Percentiles rank a stretch among this genome's conserved stretches.
These are phyloP conservation scores for Fraxinus greggii DNA, from an alignment of 305 asterid genomes.

Conservation along the genomic window DNA sequence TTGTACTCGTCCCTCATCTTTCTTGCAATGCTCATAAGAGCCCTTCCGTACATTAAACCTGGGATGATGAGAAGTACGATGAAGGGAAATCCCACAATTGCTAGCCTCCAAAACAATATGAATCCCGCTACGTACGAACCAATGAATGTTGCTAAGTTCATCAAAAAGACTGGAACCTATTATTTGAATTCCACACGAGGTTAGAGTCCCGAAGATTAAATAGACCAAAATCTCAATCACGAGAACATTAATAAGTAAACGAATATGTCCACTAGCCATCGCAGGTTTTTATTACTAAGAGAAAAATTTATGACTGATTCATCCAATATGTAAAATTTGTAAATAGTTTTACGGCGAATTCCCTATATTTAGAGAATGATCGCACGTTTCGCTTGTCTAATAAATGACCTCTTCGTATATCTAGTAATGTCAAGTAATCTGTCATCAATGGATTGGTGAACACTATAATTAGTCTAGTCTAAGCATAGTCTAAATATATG, in stretches of 20 bases:
- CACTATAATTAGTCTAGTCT: too few relatives aligned
- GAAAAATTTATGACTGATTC: too few relatives aligned
- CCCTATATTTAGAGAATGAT: too few relatives aligned
- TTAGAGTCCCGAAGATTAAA: neutral
- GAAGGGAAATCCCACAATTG: constrained; percentile 79
- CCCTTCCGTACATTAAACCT: constrained; percentile 82
- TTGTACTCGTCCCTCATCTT: constrained; percentile 63
- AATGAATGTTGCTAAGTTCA: constrained; percentile 67
- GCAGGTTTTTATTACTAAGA: too few relatives aligned
- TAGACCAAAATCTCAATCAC: neutral
- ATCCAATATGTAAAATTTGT: too few relatives aligned
- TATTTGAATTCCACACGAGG: neutral
- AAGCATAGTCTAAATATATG: too few relatives aligned
- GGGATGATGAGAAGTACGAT: constrained; percentile 69
- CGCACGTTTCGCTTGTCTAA: too few relatives aligned
- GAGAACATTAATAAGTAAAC: neutral
- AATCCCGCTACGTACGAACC: constrained; percentile 71
- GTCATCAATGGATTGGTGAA: too few relatives aligned
- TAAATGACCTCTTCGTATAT: too few relatives aligned
- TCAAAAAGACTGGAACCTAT: constrained; percentile 77
- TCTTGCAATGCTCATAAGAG: constrained; percentile 65
- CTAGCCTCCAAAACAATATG: constrained; percentile 72
- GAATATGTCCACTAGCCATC: too few relatives aligned
- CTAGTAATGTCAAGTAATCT: too few relatives aligned
- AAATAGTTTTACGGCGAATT: too few relatives aligned